phyloP scores from a whole-genome alignment of 345 rosid species.

The Populus pruinosa region DNA sequence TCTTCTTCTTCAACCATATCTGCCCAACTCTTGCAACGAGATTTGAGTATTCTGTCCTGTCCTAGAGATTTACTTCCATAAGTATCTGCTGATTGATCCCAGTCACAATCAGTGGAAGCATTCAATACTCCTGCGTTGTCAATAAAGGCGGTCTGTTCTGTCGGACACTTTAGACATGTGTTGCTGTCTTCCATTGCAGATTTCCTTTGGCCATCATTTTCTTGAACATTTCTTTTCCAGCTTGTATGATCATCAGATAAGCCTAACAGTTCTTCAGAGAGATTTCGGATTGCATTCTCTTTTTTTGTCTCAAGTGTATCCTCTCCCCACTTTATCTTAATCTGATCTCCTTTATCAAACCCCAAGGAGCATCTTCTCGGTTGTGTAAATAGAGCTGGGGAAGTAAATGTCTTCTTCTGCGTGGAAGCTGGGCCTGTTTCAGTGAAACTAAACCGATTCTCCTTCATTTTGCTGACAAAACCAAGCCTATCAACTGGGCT shows the following conservation, averaged over 20 bases:
- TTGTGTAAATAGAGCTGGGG: conserved; percentile 30
- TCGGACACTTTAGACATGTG: too few relatives aligned
- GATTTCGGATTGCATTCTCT: conserved; percentile 12
- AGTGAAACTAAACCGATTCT: conserved; percentile 6
- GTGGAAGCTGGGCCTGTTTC: conserved; percentile 2
- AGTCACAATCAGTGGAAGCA: too few relatives aligned
- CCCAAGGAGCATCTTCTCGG: conserved; percentile 16
- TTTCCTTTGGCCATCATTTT: conserved; percentile 5
- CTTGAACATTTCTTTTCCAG: not conserved
- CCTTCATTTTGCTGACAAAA: conserved; percentile 17
- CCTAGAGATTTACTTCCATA: not conserved
- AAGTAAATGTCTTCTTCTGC: conserved; percentile 3
- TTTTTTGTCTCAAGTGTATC: not conserved
- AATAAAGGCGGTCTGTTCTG: too few relatives aligned
- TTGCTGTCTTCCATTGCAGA: too few relatives aligned
- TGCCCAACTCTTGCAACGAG: conserved; percentile 62
- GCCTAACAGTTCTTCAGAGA: conserved; percentile 14
- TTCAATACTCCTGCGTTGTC: too few relatives aligned
- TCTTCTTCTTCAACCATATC: conserved; percentile 79
- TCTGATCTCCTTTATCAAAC: conserved; percentile 9
- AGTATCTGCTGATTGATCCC: not conserved
- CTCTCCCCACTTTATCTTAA: conserved; percentile 24
- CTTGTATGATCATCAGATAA: not conserved
- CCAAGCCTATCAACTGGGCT: conserved; percentile 2
- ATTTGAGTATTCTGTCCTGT: not conserved